Evolutionary conservation across 352 stramenopile species (phyloP), one percentile per base, ranked within the genome.

Genomic region (Paralagenidium karlingii): DNA sequence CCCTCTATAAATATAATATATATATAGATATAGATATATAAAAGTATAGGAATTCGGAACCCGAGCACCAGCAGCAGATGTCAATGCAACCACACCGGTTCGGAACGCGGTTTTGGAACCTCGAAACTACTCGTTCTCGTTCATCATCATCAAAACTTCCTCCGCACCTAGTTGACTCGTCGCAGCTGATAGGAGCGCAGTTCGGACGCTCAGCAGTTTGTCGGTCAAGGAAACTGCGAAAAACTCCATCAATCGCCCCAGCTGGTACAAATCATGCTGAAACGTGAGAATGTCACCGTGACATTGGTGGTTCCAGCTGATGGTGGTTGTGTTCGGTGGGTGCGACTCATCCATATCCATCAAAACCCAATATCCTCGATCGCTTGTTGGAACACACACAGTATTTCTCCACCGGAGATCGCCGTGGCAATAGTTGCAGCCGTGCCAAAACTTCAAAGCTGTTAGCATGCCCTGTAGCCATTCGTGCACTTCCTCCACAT

Each of bases 401-500:
- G 53, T 50, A 29, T 56, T 56, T 24, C 15, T 3, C 47, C 43
- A 55, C 5, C 32, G 31, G 24, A 57, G 19, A 40, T 63, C 45
- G 8, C 48, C 53, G 19, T 61, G 53, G 12, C 53, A 61, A 32
- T 47, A 61, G 2, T 34, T 22, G 18, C 16, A 34, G 0, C 40
- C 25, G 18, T 58, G 43, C 49, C 53, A 58, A 44, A 46, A 43
- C 12, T 39, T 55, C 29, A 58, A 41, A 2, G 49, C 45, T 12
- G 34, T 58, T 10, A 55, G 41, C 22, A 58, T 52, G 8, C n/a
- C 2, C 33, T 15, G 34, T 15, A 58, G 24, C 54, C 45, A 63
- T 19, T 49, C 34, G 21, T 24, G 15, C 25, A 47, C 26, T 42
- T 55, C 43, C 8, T 34, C 19, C 20, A n/a, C 6, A 22, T 25